Conservation (phyloP, 345 rosid species). For the Psidium friedrichsthalianum region DNA sequence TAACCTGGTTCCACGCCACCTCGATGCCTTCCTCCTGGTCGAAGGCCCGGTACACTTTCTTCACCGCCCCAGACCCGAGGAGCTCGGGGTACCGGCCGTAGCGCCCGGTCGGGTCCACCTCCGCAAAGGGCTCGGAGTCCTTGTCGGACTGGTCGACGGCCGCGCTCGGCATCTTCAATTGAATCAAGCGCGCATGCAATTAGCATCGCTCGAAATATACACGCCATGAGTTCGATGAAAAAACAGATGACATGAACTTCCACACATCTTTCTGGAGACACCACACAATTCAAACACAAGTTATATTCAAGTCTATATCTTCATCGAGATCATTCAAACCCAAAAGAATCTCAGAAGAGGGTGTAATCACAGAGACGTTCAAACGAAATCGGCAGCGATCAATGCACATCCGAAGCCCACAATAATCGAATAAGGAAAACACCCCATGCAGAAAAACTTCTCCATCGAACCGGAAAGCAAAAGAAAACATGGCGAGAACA, state of each 20-base stretch:
- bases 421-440: neutral
- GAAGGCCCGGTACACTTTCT: conserved; percentile 79
- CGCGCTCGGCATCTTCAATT: conserved; percentile 41
- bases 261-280: neutral
- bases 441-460: neutral
- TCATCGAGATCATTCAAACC: neutral
- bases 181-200: neutral
- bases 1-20: conserved; percentile 94
- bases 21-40: conserved; percentile 91
- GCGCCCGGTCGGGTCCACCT: conserved; percentile 65
- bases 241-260: neutral
- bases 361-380: neutral
- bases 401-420: neutral
- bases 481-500: neutral
- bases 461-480: neutral
- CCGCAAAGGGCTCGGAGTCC: conserved; percentile 60
- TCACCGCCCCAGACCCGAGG: conserved; percentile 61
- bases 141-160: conserved; percentile 24
- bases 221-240: neutral
- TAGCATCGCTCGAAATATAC: neutral
- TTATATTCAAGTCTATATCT: neutral
- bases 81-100: conserved; percentile 69
- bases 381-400: neutral
- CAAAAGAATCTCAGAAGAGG: neutral
- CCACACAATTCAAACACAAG: neutral